A percentile compares a stretch with the other conserved stretches of the same genome.
These are phyloP conservation scores for Hypoxylon sp. DNA, from an alignment of 2,329 filamentous ascomycete genomes.

Conservation along the genomic window DNA sequence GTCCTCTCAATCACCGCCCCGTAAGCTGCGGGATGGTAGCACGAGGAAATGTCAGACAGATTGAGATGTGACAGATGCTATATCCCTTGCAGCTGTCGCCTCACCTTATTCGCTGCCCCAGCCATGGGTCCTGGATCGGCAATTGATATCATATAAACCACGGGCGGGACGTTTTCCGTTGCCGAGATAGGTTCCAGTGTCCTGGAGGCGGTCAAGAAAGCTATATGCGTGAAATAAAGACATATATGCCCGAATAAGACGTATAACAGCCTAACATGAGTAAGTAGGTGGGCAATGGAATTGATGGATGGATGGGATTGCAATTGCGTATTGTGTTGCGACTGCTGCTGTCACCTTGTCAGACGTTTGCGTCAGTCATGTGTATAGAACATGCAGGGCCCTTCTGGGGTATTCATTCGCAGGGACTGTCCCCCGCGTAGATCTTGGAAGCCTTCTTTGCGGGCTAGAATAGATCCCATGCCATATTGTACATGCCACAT, in stretches of 20 bases:
- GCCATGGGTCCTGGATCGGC: slow-evolving; percentile 43
- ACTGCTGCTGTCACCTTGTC: slow-evolving; percentile 36
- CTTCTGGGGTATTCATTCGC: slow-evolving; percentile 39
- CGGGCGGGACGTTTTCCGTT: slow-evolving; percentile 38
- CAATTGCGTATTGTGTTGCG: slow-evolving; percentile 36
- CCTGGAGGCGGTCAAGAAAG: slow-evolving; percentile 38
- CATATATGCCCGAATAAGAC: slow-evolving; percentile 13
- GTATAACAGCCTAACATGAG: slow-evolving; percentile 18
- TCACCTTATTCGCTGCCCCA: slow-evolving; percentile 42
- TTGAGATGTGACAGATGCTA: slow-evolving; percentile 44
- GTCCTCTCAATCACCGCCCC: slow-evolving; percentile 26
- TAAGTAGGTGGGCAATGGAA: slow-evolving; percentile 12
- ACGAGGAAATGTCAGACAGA: slow-evolving; percentile 39
- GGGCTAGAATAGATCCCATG: slow-evolving; percentile 37
- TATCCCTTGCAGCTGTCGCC: slow-evolving; percentile 41
- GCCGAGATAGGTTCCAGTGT: slow-evolving; percentile 33
- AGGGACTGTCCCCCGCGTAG: slow-evolving; percentile 42
- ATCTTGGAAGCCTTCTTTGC: slow-evolving; percentile 41
- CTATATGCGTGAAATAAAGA: slow-evolving; percentile 31
- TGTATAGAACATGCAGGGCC: slow-evolving; percentile 42
- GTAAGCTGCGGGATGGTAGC: slow-evolving; percentile 38
- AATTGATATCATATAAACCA: slow-evolving; percentile 41
- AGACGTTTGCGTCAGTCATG: slow-evolving; percentile 46
- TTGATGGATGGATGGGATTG: slow-evolving; percentile 19
- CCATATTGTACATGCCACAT: slow-evolving; percentile 42